Conservation (phyloP, 2,329 filamentous ascomycete species). For the Beauveria sp. region DNA sequence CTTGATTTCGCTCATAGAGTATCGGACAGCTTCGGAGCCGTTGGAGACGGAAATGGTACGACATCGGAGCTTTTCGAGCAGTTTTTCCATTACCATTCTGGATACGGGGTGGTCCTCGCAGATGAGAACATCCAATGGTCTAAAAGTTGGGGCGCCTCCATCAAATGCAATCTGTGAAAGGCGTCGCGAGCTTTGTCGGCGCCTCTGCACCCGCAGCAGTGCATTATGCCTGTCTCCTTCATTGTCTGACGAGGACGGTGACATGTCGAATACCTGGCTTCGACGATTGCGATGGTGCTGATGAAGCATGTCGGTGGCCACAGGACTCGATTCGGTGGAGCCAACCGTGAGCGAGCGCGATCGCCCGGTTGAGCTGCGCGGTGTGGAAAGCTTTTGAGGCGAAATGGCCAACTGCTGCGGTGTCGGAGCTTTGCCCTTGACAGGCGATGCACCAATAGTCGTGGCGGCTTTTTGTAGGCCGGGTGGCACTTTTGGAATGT, state of each 20-base stretch:
- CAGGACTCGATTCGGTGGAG: slow-evolving; percentile 81
- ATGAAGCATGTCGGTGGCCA: slow-evolving; percentile 60
- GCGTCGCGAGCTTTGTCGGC: slow-evolving; percentile 89
- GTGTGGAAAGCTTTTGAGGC: slow-evolving; percentile 57
- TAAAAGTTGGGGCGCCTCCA: slow-evolving; percentile 70
- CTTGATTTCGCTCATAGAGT: slow-evolving; percentile 93
- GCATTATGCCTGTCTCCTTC: slow-evolving; percentile 90
- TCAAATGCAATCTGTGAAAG: slow-evolving; percentile 85
- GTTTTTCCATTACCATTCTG: slow-evolving; percentile 95
- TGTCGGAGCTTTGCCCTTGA: slow-evolving; percentile 47
- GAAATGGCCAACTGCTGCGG: slow-evolving; percentile 46
- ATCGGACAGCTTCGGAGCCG: slow-evolving; percentile 84
- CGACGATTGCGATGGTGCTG: slow-evolving; percentile 78
- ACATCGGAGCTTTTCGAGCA: slow-evolving; percentile 90
- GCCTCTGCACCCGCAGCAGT: slow-evolving; percentile 81
- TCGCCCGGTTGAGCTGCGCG: slow-evolving; percentile 56
- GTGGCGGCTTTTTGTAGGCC: slow-evolving; percentile 54
- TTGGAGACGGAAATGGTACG: slow-evolving; percentile 88
- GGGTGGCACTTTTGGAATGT: slow-evolving; percentile 57
- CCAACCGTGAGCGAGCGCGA: slow-evolving; percentile 87
- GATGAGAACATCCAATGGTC: slow-evolving; percentile 87
- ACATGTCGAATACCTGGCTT: slow-evolving; percentile 93
- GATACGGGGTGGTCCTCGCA: slow-evolving; percentile 98
- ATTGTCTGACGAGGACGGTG: slow-evolving; percentile 94
- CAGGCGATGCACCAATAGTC: slow-evolving; percentile 45